Conservation (phyloP, 1,139 yeast species). For the Spencermartinsiella ligniputridi region DNA sequence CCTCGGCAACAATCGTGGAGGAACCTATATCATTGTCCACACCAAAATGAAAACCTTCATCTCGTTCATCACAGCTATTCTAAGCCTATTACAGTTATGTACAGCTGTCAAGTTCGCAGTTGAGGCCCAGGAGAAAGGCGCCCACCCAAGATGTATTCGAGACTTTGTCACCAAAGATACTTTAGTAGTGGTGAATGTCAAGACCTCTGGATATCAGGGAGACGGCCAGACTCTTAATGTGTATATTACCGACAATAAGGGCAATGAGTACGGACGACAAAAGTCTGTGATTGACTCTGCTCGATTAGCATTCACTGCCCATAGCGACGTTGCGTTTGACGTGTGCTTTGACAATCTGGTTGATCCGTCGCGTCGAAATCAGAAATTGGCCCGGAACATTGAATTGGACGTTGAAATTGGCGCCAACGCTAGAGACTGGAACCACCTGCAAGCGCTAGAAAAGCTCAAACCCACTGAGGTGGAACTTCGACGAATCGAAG, state of each 20-base stretch:
- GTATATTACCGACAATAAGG: conserved; percentile 34
- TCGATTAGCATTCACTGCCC: conserved; percentile 78
- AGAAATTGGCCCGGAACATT: conserved; percentile 42
- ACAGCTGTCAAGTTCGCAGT: conserved; percentile 34
- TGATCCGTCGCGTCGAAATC: conserved; percentile 25
- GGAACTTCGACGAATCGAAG: conserved; percentile 78
- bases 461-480: conserved; percentile 90
- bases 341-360: conserved; percentile 78
- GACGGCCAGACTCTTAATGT: conserved; percentile 71
- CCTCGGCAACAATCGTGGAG: no score
- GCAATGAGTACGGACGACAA: conserved; percentile 38
- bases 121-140: conserved; percentile 30
- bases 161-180: conserved; percentile 84
- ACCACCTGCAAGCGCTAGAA: conserved; percentile 86
- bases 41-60: neutral
- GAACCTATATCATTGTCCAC: neutral
- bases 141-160: conserved; percentile 66
- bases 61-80: conserved; percentile 9
- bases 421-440: conserved; percentile 97
- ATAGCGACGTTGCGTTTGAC: conserved; percentile 79
- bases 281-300: conserved; percentile 52
- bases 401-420: conserved; percentile 94
- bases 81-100: conserved; percentile 21
- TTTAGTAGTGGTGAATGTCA: conserved; percentile 68
- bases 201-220: conserved; percentile 66